These are phyloP conservation scores for Coniochaeta sp. DNA, from an alignment of 2,329 filamentous ascomycete genomes.

Conservation along the genomic window DNA sequence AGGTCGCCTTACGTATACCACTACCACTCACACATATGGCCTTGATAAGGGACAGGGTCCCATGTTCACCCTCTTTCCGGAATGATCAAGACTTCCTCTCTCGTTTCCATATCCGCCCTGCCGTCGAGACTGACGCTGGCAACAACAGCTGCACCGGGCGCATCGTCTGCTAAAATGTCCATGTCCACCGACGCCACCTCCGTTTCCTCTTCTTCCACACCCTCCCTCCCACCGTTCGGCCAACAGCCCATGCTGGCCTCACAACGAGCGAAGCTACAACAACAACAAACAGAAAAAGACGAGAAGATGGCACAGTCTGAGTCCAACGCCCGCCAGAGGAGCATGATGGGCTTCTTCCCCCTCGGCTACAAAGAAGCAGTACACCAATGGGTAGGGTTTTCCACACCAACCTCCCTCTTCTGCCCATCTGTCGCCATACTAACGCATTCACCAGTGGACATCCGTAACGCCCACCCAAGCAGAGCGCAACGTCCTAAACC, in stretches of 20 bases:
- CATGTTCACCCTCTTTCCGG: not conserved
- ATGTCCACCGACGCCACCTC: conserved; percentile 17
- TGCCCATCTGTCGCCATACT: not conserved
- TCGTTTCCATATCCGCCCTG: conserved; percentile 1
- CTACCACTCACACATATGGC: not conserved
- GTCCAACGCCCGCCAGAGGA: conserved; percentile 13
- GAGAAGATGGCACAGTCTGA: conserved; percentile 4
- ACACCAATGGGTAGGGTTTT: conserved; percentile 71
- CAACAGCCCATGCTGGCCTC: conserved; percentile 17
- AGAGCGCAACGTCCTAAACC: conserved; percentile 81
- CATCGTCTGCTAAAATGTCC: conserved; percentile 16
- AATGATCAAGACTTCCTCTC: conserved; percentile 2
- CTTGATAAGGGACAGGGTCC: conserved; percentile 13
- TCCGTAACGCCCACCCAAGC: conserved; percentile 74
- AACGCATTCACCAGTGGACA: conserved; percentile 59
- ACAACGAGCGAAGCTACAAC: conserved; percentile 13
- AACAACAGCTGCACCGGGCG: not conserved
- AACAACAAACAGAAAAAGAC: conserved; percentile 6
- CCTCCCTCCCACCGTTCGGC: conserved; percentile 8
- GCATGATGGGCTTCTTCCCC: conserved; percentile 64
- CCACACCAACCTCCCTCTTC: not conserved
- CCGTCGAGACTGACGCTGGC: conserved; percentile 1
- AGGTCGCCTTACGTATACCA: no score
- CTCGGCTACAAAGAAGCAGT: conserved; percentile 88
- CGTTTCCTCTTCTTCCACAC: not conserved